Evolutionary conservation across 768 basidiomycete genomes (phyloP).

Genomic region (Suillus variegatus): DNA sequence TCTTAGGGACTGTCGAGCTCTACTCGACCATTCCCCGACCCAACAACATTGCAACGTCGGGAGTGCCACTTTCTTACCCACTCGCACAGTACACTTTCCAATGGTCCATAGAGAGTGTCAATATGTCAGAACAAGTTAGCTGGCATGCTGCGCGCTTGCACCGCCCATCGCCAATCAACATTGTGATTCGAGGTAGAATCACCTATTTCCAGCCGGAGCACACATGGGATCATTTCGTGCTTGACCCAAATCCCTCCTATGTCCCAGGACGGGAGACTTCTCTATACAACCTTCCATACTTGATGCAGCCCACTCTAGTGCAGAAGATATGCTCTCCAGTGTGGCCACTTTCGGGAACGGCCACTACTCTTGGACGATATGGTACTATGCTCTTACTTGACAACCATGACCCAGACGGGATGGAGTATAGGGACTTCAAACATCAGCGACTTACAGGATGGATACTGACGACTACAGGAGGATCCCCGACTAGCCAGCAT

Average conservation of each 20-base stretch:
- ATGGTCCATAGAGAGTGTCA: slow-evolving; percentile 58
- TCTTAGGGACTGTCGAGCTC: slow-evolving; percentile 48
- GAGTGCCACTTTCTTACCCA: slow-evolving; percentile 39
- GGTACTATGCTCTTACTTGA: slow-evolving; percentile 73
- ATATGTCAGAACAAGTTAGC: slow-evolving; percentile 37
- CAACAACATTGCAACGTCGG: slow-evolving; percentile 16
- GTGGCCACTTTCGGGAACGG: slow-evolving; percentile 22
- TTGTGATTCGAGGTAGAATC: slow-evolving; percentile 62
- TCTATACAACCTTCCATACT: slow-evolving; percentile 47
- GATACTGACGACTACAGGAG: slow-evolving; percentile 12
- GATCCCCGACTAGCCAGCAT: not conserved
- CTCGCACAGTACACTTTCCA: slow-evolving; percentile 49
- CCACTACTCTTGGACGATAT: slow-evolving; percentile 46
- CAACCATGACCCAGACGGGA: slow-evolving; percentile 55
- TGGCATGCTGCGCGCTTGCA: slow-evolving; percentile 17
- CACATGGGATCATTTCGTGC: slow-evolving; percentile 60
- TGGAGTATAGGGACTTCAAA: slow-evolving; percentile 45
- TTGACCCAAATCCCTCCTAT: slow-evolving; percentile 47
- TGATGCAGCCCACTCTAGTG: slow-evolving; percentile 33
- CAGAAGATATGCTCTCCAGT: slow-evolving; percentile 55
- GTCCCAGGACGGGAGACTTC: slow-evolving; percentile 15
- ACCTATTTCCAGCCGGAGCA: slow-evolving; percentile 71
- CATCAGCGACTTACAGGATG: slow-evolving; percentile 58
- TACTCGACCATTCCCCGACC: slow-evolving; percentile 37
- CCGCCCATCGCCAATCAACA: slow-evolving; percentile 40